Evolutionary conservation across 495 filamentous ascomycete genomes (phyloP).

Genomic region (Mytilinidion resinicola): DNA sequence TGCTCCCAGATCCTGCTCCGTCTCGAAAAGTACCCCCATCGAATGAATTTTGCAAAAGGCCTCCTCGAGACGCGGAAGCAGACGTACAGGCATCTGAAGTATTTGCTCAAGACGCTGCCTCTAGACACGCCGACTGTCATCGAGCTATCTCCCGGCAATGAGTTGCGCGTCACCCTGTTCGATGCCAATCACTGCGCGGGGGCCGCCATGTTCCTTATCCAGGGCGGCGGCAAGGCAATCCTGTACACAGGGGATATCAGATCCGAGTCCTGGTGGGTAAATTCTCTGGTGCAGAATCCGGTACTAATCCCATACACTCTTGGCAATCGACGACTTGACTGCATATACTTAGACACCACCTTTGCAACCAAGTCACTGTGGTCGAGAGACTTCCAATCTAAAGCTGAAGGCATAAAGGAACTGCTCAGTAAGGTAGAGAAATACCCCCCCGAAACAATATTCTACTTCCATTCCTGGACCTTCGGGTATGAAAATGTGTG

Average conservation of each 20-base stretch:
- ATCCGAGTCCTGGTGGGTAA: conserved; percentile 65
- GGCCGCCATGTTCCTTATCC: conserved; percentile 90
- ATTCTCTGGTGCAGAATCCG: conserved; percentile 61
- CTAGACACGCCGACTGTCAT: conserved; percentile 74
- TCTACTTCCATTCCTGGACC: conserved; percentile 87
- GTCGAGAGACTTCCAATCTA: conserved; percentile 49
- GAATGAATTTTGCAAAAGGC: conserved; percentile 72
- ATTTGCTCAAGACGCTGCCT: conserved; percentile 73
- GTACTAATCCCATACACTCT: conserved; percentile 67
- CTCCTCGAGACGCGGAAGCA: conserved; percentile 64
- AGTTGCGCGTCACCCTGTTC: conserved; percentile 74
- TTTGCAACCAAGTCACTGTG: conserved; percentile 49
- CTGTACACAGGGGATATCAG: conserved; percentile 93
- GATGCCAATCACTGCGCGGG: conserved; percentile 92
- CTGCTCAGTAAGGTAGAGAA: conserved; percentile 59
- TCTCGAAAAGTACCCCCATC: conserved; percentile 69
- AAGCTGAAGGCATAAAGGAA: conserved; percentile 69
- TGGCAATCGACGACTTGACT: conserved; percentile 61
- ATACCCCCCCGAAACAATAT: conserved; percentile 70
- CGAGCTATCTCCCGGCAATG: conserved; percentile 60
- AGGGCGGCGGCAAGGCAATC: conserved; percentile 66
- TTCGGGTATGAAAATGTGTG: conserved; percentile 90
- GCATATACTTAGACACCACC: conserved; percentile 83
- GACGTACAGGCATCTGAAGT: conserved; percentile 66
- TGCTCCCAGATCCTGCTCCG: conserved; percentile 52